These are phyloP conservation scores for Acorus gramineus DNA, from an alignment of 106 monocot species.

Conservation along the genomic window DNA sequence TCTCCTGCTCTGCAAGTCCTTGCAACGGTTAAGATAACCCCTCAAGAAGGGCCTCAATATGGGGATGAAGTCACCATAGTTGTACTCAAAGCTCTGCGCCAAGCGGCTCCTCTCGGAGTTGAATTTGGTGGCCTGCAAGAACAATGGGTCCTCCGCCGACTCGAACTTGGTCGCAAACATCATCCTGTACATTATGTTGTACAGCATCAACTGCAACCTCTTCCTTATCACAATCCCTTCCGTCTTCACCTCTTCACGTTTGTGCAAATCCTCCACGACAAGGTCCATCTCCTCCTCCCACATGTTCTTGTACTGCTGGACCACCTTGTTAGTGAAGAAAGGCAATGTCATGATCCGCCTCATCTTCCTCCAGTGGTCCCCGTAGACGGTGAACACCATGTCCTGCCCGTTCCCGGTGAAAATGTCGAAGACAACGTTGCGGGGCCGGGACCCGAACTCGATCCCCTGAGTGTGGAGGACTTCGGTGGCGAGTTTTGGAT, in stretches of 20 bases:
- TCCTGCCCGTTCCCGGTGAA: slow-evolving; percentile 72
- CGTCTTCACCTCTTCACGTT: slow-evolving; percentile 4
- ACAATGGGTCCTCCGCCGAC: slow-evolving; percentile 38
- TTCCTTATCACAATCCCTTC: slow-evolving; percentile 39
- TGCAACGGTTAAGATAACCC: slow-evolving; percentile 53
- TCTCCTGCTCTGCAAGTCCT: slow-evolving; percentile 43
- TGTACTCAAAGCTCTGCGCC: slow-evolving; percentile 43
- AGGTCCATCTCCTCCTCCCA: slow-evolving; percentile 59
- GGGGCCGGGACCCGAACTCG: slow-evolving; percentile 72
- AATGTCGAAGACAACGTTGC: slow-evolving; percentile 76
- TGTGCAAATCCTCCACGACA: slow-evolving; percentile 33
- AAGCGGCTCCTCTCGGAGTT: slow-evolving; percentile 48
- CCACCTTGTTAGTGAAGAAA: slow-evolving; percentile 79
- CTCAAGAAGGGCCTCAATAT: slow-evolving; percentile 5
- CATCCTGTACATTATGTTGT: slow-evolving; percentile 72
- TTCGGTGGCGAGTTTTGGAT: slow-evolving; percentile 51
- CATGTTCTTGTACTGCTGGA: slow-evolving; percentile 52
- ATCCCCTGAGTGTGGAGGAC: slow-evolving; percentile 74
- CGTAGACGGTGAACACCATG: slow-evolving; percentile 89
- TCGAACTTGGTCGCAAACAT: slow-evolving; percentile 62
- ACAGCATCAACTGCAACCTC: slow-evolving; percentile 63
- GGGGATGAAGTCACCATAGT: slow-evolving; percentile 37
- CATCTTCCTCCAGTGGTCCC: slow-evolving; percentile 85
- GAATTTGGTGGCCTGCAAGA: slow-evolving; percentile 32
- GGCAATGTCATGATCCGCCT: slow-evolving; percentile 78